These are phyloP conservation scores for Dioszegia hungarica DNA, from an alignment of 768 basidiomycete species.

Conservation along the genomic window DNA sequence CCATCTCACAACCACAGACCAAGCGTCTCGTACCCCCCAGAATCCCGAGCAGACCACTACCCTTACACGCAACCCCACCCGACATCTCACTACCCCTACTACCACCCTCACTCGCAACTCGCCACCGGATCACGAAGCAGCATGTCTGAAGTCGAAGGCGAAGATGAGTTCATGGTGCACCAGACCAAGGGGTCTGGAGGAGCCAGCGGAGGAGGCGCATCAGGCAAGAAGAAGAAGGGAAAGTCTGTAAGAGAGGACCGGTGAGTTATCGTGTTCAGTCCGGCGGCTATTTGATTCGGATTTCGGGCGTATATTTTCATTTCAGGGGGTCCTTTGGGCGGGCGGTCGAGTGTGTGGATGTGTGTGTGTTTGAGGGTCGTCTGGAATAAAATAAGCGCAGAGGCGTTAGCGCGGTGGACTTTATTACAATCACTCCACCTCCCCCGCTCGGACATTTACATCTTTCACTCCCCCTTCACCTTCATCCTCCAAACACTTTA, in stretches of 20 bases:
- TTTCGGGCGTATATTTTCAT: no score
- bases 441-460: no score
- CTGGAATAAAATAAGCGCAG: no score
- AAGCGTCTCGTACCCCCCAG: no score
- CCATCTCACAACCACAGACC: neutral
- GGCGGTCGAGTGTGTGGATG: neutral
- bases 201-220: slow-evolving; percentile 3
- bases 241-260: slow-evolving; percentile 1
- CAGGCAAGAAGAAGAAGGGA: slow-evolving; percentile 8
- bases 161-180: slow-evolving; percentile 30
- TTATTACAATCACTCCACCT: no score
- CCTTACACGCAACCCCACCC: neutral
- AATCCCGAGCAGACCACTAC: neutral
- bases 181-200: slow-evolving; percentile 13
- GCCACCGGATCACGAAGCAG: slow-evolving; percentile 9
- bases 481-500: no score
- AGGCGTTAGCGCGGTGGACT: no score
- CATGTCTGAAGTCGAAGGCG: slow-evolving; percentile 9
- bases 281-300: neutral
- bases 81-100: slow-evolving; percentile 9
- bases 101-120: slow-evolving; percentile 13
- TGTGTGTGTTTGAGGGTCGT: neutral
- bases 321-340: neutral
- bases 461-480: no score
- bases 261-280: slow-evolving; percentile 2